Conservation (phyloP, 1,284 basidiomycete species). For the Melampsora americana region DNA sequence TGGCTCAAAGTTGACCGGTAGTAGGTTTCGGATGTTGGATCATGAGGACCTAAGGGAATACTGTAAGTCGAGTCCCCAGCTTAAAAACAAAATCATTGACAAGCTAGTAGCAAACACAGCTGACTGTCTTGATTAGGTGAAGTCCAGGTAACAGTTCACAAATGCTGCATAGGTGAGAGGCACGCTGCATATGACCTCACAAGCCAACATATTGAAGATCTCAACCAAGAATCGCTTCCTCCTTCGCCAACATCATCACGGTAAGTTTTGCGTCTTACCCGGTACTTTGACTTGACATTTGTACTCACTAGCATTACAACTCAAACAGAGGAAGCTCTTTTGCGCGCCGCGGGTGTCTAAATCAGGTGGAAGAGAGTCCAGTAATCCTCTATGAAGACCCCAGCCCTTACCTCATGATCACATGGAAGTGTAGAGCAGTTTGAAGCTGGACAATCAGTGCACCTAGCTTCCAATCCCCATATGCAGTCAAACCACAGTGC, state of each 20-base stretch:
- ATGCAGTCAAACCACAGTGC: too few relatives aligned
- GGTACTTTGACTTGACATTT: too few relatives aligned
- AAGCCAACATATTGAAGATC: background rate
- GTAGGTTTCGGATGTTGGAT: background rate
- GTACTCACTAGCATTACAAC: too few relatives aligned
- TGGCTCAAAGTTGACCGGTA: background rate
- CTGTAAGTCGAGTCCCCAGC: background rate
- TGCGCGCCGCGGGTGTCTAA: background rate
- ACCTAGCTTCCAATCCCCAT: too few relatives aligned
- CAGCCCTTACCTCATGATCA: background rate
- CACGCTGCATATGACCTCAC: background rate
- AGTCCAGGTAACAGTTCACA: slow-evolving; percentile 40
- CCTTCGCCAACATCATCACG: slow-evolving; percentile 4
- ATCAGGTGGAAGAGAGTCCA: slow-evolving; percentile 1
- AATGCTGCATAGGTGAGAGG: slow-evolving; percentile 23
- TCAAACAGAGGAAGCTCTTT: background rate
- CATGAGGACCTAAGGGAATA: background rate
- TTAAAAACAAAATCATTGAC: background rate
- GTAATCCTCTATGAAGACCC: slow-evolving; percentile 1
- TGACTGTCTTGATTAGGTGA: background rate
- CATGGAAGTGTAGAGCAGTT: slow-evolving; percentile 1
- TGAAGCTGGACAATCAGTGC: too few relatives aligned
- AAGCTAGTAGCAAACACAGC: background rate
- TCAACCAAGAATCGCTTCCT: background rate
- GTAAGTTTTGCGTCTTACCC: background rate